Evolutionary conservation across 495 filamentous ascomycete genomes (phyloP).

Genomic region (Xylaria telfairii): DNA sequence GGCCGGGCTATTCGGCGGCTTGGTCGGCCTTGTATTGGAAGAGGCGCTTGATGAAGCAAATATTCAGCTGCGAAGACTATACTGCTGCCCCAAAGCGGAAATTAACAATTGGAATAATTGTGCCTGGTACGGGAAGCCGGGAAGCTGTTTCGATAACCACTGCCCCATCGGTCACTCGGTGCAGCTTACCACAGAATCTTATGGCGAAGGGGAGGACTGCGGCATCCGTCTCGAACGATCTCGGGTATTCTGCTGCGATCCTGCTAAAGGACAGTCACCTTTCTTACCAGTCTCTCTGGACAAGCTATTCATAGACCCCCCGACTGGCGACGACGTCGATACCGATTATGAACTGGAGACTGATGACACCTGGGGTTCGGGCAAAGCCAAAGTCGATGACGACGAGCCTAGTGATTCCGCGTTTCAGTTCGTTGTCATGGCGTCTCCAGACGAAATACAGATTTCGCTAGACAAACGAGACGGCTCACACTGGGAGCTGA

Average conservation of each 20-base stretch:
- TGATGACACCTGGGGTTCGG: conserved; percentile 30
- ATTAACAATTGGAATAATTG: conserved; percentile 23
- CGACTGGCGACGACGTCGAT: conserved; percentile 31
- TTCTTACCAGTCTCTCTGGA: conserved; percentile 45
- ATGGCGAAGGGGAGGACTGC: conserved; percentile 15
- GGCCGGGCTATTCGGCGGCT: no score
- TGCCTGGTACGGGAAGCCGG: conserved; percentile 25
- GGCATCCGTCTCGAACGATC: conserved; percentile 14
- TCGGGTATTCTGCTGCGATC: conserved; percentile 39
- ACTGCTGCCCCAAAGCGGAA: conserved; percentile 31
- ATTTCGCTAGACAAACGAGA: conserved; percentile 39
- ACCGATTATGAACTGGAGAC: conserved; percentile 35
- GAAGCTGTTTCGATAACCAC: conserved; percentile 32
- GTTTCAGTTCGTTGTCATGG: conserved; percentile 41
- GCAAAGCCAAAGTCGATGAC: conserved; percentile 11
- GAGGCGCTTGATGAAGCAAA: conserved; percentile 3
- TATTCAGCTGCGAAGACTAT: not conserved
- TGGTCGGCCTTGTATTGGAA: not conserved
- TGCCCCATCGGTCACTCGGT: conserved; percentile 18
- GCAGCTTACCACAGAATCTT: conserved; percentile 1
- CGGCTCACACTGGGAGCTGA: conserved; percentile 41
- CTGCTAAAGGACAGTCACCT: conserved; percentile 7
- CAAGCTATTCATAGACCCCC: conserved; percentile 41
- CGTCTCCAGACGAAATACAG: conserved; percentile 35
- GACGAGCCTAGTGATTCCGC: conserved; percentile 36